Conservation (phyloP, 106 monocot species). For the Dendrobium nobile region DNA sequence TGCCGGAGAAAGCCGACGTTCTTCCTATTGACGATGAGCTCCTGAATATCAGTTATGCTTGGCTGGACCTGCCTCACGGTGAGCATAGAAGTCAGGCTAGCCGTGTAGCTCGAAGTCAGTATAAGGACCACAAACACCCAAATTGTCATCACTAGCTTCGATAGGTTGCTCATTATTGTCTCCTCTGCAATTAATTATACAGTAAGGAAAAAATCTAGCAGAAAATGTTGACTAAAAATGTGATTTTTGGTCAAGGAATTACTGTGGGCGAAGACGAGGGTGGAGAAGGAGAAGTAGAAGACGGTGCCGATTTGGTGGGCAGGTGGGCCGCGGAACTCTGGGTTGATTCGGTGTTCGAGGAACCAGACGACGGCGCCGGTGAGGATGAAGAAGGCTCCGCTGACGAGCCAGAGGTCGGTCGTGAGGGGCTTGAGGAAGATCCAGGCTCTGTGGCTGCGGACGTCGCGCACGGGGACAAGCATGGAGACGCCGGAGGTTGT, state of each 20-base stretch:
- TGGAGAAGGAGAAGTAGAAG: conserved; percentile 56
- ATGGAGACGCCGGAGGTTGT: conserved; percentile 38
- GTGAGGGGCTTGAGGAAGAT: conserved; percentile 22
- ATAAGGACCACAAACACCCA: conserved; percentile 45
- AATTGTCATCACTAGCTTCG: conserved; percentile 17
- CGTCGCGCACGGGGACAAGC: conserved; percentile 29
- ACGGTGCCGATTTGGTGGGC: conserved; percentile 35
- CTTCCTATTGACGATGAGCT: conserved; percentile 10
- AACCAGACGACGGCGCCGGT: conserved; percentile 47
- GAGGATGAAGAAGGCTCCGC: conserved; percentile 34
- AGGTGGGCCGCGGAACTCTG: conserved; percentile 28
- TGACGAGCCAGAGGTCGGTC: conserved; percentile 21
- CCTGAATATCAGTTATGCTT: not conserved
- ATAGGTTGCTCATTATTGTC: conserved; percentile 13
- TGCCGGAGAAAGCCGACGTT: conserved; percentile 7
- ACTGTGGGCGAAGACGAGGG: conserved; percentile 55
- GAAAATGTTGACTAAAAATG: not conserved
- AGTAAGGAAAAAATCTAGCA: not conserved
- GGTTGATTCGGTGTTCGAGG: conserved; percentile 45
- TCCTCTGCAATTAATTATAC: conserved; percentile 11
- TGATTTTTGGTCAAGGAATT: not conserved
- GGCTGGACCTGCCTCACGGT: conserved; percentile 29
- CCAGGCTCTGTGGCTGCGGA: conserved; percentile 17
- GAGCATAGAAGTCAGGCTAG: conserved; percentile 35
- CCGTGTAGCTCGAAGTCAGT: conserved; percentile 34